Percentiles rank a stretch among this genome's conserved stretches.
Evolutionary conservation across 164 flowering plant species (phyloP).

Genomic region (Houttuynia cordata): DNA sequence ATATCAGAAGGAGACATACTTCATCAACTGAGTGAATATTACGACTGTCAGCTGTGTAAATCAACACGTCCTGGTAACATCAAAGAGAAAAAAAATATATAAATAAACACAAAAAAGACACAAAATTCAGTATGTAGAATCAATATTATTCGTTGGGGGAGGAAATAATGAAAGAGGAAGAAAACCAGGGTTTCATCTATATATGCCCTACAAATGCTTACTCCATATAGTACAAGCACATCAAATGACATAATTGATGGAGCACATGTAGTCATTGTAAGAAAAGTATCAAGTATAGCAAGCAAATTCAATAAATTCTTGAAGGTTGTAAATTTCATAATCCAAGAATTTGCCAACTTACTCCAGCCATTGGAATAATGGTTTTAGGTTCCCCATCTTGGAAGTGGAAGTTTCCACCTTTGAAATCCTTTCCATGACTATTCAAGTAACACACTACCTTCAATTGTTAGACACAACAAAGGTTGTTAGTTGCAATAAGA

Average conservation of each 20-base stretch:
- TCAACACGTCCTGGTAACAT: constrained; percentile 52
- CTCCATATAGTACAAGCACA: too few relatives aligned
- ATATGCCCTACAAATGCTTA: too few relatives aligned
- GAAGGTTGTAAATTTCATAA: neutral
- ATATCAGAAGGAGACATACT: constrained; percentile 24
- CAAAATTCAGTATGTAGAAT: neutral
- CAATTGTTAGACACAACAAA: constrained; percentile 7
- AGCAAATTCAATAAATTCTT: neutral
- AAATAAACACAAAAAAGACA: neutral
- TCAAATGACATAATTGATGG: too few relatives aligned
- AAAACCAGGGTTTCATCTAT: too few relatives aligned
- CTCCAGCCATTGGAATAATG: constrained; percentile 67
- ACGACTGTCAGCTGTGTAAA: constrained; percentile 84
- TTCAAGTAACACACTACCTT: constrained; percentile 95
- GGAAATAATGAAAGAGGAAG: too few relatives aligned
- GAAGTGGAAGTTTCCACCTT: constrained; percentile 86
- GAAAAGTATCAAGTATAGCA: too few relatives aligned
- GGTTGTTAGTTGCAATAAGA: neutral
- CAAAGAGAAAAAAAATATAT: neutral
- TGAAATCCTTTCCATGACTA: constrained; percentile 54
- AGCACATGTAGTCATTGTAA: too few relatives aligned
- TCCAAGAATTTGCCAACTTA: constrained; percentile 24
- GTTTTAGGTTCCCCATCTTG: constrained; percentile 76
- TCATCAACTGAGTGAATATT: constrained; percentile 94
- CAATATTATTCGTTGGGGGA: too few relatives aligned